These are phyloP conservation scores for Rhodocollybia butyracea DNA, from an alignment of 768 basidiomycete genomes.

Conservation along the genomic window DNA sequence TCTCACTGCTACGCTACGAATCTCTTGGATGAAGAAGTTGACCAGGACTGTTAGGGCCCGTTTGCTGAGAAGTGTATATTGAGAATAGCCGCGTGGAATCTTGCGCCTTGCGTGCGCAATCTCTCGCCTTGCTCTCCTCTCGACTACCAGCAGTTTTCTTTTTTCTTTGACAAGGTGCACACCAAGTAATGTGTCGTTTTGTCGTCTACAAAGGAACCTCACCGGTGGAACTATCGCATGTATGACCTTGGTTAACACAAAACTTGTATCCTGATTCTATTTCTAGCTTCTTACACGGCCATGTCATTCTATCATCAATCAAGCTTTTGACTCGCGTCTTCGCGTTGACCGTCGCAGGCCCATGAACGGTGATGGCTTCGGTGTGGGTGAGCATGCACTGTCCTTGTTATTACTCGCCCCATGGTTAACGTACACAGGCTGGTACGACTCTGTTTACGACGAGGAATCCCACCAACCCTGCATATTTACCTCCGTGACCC, in stretches of 20 bases:
- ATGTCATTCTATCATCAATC: conserved; percentile 94
- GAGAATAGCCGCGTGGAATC: no score
- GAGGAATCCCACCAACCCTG: conserved; percentile 86
- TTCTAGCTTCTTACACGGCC: conserved; percentile 84
- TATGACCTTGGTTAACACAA: conserved; percentile 21
- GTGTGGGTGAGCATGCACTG: conserved; percentile 62
- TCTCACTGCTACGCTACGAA: no score
- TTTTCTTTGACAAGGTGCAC: no score
- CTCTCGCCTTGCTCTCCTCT: no score
- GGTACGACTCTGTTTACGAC: conserved; percentile 89
- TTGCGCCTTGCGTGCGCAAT: no score
- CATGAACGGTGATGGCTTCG: conserved; percentile 97
- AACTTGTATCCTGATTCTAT: conserved; percentile 8
- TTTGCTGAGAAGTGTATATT: no score
- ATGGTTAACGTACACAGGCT: conserved; percentile 46
- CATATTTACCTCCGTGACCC: conserved; percentile 93
- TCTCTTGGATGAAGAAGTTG: no score
- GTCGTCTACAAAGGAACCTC: conserved; percentile 95
- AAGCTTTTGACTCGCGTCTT: conserved; percentile 92
- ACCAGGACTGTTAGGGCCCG: no score
- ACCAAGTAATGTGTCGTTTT: conserved; percentile 86
- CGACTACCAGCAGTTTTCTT: no score
- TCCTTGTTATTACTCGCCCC: neutral
- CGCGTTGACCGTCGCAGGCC: conserved; percentile 77
- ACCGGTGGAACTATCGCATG: conserved; percentile 89